Evolutionary conservation across 2,329 filamentous ascomycete species (phyloP).

Genomic region (Arthrinium phaeospermum): DNA sequence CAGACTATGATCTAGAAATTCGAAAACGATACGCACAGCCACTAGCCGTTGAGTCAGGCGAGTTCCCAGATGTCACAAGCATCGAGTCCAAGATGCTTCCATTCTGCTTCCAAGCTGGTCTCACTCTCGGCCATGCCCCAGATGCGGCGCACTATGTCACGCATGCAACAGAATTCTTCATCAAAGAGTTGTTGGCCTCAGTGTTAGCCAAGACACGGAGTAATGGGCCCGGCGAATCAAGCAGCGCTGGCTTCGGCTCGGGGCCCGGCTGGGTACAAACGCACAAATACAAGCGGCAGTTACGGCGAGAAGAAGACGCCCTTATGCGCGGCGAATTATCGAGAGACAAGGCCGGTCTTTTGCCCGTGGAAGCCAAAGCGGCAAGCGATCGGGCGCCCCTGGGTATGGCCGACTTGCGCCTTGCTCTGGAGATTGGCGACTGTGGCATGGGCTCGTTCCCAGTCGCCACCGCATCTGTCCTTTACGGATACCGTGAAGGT

Average conservation of each 20-base stretch:
- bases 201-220: slow-evolving; percentile 69
- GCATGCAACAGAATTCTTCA: slow-evolving; percentile 69
- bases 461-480: slow-evolving; percentile 72
- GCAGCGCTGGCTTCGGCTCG: slow-evolving; percentile 66
- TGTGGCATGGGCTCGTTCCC: slow-evolving; percentile 80
- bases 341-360: slow-evolving; percentile 75
- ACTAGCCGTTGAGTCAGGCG: slow-evolving; percentile 69
- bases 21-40: slow-evolving; percentile 69
- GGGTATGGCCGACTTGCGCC: slow-evolving; percentile 77
- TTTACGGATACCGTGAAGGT: slow-evolving; percentile 75
- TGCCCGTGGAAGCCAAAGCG: slow-evolving; percentile 82
- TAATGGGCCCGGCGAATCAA: slow-evolving; percentile 68
- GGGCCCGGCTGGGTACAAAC: slow-evolving; percentile 79
- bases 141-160: slow-evolving; percentile 70
- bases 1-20: slow-evolving; percentile 71
- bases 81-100: slow-evolving; percentile 71
- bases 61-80: slow-evolving; percentile 69
- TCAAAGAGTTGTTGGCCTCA: slow-evolving; percentile 68
- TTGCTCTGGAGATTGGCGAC: slow-evolving; percentile 78
- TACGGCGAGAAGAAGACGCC: slow-evolving; percentile 77
- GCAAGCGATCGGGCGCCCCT: slow-evolving; percentile 74
- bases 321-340: slow-evolving; percentile 75
- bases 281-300: slow-evolving; percentile 74
- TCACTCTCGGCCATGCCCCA: slow-evolving; percentile 61
- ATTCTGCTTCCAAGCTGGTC: slow-evolving; percentile 70